Conservation (phyloP, 176 grass and related monocot species). For the Triticum monococcum region DNA sequence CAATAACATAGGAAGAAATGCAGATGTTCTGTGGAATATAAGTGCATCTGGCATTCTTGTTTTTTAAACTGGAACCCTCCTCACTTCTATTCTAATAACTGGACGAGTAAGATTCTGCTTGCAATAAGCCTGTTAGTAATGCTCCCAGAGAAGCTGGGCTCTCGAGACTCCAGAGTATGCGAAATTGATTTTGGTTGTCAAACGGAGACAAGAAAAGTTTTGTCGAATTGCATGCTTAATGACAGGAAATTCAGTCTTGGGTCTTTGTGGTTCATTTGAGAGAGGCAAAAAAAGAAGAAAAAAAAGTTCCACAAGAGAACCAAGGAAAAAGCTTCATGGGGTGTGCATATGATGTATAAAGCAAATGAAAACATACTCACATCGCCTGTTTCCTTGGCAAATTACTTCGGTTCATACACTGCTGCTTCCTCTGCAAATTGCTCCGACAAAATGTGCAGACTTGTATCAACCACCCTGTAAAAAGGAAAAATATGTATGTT, state of each 20-base stretch:
- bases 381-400: neutral
- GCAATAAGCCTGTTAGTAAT: neutral
- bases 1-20: neutral
- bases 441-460: neutral
- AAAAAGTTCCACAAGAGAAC: neutral
- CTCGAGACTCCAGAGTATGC: neutral
- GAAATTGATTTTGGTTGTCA: neutral
- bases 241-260: neutral
- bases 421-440: constrained; percentile 1
- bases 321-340: constrained; percentile 14
- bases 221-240: neutral
- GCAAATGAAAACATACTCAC: constrained; percentile 24
- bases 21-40: neutral
- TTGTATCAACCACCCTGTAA: constrained; percentile 22
- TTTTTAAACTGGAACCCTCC: neutral
- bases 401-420: neutral
- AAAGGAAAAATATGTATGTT: neutral
- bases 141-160: neutral
- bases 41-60: neutral
- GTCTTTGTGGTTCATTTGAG: neutral
- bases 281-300: neutral
- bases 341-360: constrained; percentile 4
- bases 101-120: neutral
- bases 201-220: neutral
- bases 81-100: neutral